Conservation (phyloP, 1,139 yeast genomes). For the Blastobotrys arbuscula region DNA sequence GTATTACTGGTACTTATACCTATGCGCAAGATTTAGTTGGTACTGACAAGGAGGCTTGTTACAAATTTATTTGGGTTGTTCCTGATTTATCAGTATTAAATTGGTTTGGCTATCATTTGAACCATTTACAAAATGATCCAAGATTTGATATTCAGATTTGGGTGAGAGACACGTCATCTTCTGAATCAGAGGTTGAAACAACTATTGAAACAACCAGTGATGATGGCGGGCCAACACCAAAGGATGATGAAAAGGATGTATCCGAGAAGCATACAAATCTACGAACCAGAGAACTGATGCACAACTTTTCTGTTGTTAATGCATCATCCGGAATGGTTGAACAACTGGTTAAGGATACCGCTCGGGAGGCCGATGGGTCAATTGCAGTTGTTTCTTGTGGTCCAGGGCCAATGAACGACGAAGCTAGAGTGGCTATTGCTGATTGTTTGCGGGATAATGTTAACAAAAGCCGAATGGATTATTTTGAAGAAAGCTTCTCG, state of each 20-base stretch:
- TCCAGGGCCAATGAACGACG: constrained; percentile 24
- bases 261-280: neutral
- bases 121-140: constrained; percentile 9
- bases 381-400: constrained; percentile 25
- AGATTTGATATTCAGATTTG: constrained; percentile 13
- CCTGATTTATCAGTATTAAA: constrained; percentile 14
- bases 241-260: neutral
- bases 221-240: no score
- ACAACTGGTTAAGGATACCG: neutral
- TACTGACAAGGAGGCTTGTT: constrained; percentile 4
- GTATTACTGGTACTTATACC: constrained; percentile 48
- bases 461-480: constrained; percentile 28
- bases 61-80: constrained; percentile 21
- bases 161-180: constrained; percentile 1
- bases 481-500: constrained; percentile 37
- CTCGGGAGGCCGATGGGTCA: neutral
- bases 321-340: neutral
- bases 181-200: neutral
- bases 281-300: neutral
- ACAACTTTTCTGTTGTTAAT: neutral
- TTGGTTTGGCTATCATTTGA: constrained; percentile 22
- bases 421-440: constrained; percentile 40
- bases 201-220: neutral
- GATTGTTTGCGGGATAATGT: constrained; percentile 5
- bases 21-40: constrained; percentile 18